These are phyloP conservation scores for Blastobotrys persicus DNA, from an alignment of 1,139 yeast species.

Conservation along the genomic window DNA sequence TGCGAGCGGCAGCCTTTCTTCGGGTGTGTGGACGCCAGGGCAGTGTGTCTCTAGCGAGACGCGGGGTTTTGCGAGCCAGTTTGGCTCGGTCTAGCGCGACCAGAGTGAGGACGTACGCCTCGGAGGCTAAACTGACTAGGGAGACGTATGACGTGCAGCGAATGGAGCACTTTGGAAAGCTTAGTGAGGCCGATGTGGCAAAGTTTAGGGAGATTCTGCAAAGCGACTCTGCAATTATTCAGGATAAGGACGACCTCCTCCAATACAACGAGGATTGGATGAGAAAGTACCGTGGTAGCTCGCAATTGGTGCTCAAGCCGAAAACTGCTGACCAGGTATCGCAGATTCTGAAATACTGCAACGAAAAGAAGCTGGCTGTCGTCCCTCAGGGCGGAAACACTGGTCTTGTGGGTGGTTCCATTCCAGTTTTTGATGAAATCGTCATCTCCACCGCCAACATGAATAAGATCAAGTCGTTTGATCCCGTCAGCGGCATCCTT, in stretches of 20 bases:
- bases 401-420: conserved; percentile 93
- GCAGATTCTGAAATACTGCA: conserved; percentile 75
- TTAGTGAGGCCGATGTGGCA: conserved; percentile 58
- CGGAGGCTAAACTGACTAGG: conserved; percentile 32
- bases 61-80: background rate
- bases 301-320: conserved; percentile 80
- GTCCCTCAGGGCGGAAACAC: conserved; percentile 99
- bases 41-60: background rate
- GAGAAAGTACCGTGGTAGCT: conserved; percentile 89
- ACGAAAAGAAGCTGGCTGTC: conserved; percentile 72
- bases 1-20: background rate
- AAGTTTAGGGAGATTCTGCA: conserved; percentile 59
- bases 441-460: conserved; percentile 65
- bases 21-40: background rate
- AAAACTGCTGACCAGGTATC: conserved; percentile 78
- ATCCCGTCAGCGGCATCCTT: conserved; percentile 76
- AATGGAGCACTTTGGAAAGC: conserved; percentile 38
- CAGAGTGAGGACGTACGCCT: conserved; percentile 18
- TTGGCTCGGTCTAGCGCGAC: no score
- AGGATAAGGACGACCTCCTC: conserved; percentile 61
- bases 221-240: conserved; percentile 44
- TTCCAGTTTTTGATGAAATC: conserved; percentile 90
- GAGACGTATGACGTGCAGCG: conserved; percentile 34
- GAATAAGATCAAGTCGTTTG: conserved; percentile 81
- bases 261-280: conserved; percentile 92